Evolutionary conservation across 2,329 filamentous ascomycete genomes (phyloP).

Genomic region (Sporothrix luriei): DNA sequence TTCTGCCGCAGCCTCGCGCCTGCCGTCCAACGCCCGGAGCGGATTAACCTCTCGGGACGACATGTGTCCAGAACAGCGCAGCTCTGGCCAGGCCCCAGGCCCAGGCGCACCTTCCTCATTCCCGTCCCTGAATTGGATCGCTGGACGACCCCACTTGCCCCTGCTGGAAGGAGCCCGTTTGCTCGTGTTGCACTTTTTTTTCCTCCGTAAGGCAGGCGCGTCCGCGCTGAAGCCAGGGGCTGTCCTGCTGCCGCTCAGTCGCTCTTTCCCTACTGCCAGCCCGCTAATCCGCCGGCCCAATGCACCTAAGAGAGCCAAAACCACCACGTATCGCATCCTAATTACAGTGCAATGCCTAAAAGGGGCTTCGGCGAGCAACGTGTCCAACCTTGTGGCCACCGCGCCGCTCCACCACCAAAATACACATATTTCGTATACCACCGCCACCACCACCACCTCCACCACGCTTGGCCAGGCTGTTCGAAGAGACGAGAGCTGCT

Average conservation of each 20-base stretch:
- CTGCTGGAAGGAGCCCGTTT: not conserved
- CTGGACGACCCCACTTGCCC: slow-evolving; percentile 23
- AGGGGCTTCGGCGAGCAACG: slow-evolving; percentile 28
- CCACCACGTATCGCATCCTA: not conserved
- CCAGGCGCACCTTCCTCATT: slow-evolving; percentile 17
- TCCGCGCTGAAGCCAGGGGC: slow-evolving; percentile 15
- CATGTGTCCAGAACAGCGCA: slow-evolving; percentile 40
- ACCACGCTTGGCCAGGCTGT: slow-evolving; percentile 21
- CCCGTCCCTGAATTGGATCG: slow-evolving; percentile 21
- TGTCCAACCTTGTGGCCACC: slow-evolving; percentile 31
- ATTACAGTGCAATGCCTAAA: not conserved
- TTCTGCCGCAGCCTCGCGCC: slow-evolving; percentile 13
- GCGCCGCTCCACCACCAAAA: slow-evolving; percentile 9
- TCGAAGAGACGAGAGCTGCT: slow-evolving; percentile 6
- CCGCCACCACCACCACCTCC: slow-evolving; percentile 24
- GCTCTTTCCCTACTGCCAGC: slow-evolving; percentile 5
- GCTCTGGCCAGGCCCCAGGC: not conserved
- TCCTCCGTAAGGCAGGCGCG: slow-evolving; percentile 10
- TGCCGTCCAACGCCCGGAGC: slow-evolving; percentile 25
- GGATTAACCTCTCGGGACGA: slow-evolving; percentile 44
- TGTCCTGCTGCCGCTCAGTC: slow-evolving; percentile 4
- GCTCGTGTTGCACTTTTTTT: not conserved
- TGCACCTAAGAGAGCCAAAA: not conserved
- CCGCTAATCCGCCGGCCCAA: slow-evolving; percentile 16
- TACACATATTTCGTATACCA: no score